Evolutionary conservation across 2,329 filamentous ascomycete genomes (phyloP), one percentile per base, ranked within the genome.

Genomic region (Fusarium globosum): DNA sequence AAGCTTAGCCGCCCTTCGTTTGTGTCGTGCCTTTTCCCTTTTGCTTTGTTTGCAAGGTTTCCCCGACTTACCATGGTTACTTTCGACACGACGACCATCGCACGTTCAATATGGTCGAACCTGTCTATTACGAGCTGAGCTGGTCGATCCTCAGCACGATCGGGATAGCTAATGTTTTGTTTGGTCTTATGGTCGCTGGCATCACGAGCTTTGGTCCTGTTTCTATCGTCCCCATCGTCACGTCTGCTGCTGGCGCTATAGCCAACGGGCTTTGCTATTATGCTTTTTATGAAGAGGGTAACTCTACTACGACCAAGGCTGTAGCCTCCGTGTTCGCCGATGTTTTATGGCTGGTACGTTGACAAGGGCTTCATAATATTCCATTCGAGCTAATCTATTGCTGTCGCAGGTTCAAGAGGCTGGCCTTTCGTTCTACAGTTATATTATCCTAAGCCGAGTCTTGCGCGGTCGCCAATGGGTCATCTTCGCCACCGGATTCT

Each of bases 401-500:
- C 4, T 45, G 12, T 12, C n/a, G 10, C n/a, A 85, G 83, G 73
- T 85, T 38, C 84, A 85, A 78, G 84, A 85, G 77, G 83, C 82
- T 7, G 83, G 84, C 1, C 59, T 85, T 36, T 85, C 83, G 2
- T 84, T 86, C 56, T 86, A 85, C 59, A 88, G 87, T 61, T 89
- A 88, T 74, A 82, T 87, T 41, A 88, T 88, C 62, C 81, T 89
- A 1, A 84, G 82, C 21, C 84, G 86, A 35, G 83, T 88, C n/a
- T 80, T 90, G 1, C 84, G 84, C 63, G 83, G 85, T 57, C 74
- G 72, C n/a, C 76, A 76, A 21, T 79, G 80, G 69, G 78, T 82
- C 4, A 80, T 87, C 7, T 89, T 89, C 66, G 83, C 86, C 43
- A 78, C 79, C 7, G 83, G 91, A 9, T 88, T 91, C 72, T 91